These are phyloP conservation scores for Maudiozyma pseudohumilis DNA, from an alignment of 805 yeast species.

Conservation along the genomic window DNA sequence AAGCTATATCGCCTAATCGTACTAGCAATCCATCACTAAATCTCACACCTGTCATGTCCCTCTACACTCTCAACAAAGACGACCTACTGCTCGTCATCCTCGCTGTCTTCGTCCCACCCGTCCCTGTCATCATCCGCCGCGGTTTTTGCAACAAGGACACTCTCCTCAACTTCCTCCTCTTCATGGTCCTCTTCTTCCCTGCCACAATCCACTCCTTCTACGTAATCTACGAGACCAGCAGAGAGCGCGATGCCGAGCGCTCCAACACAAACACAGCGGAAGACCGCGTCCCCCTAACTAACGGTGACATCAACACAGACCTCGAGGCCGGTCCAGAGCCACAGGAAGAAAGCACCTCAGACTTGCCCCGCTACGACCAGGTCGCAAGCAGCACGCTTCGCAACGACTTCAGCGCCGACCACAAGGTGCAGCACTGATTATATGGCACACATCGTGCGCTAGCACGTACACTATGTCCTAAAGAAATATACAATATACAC, in stretches of 20 bases:
- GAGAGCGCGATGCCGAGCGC: conserved; percentile 11
- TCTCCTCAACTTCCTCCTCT: conserved; percentile 14
- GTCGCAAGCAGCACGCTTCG: conserved; percentile 6
- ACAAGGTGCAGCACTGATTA: conserved; percentile 15
- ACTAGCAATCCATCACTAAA: no score
- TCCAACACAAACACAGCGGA: conserved; percentile 1
- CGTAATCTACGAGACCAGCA: conserved; percentile 19
- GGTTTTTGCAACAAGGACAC: conserved; percentile 18
- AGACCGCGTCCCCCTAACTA: conserved; percentile 7
- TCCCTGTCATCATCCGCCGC: conserved; percentile 15
- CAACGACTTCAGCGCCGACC: conserved; percentile 9
- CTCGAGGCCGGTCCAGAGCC: conserved; percentile 6
- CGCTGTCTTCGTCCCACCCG: conserved; percentile 19
- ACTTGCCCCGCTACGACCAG: conserved; percentile 16
- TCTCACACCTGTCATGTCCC: no score
- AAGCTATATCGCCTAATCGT: no score
- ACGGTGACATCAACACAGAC: conserved; percentile 13
- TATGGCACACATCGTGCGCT: no score
- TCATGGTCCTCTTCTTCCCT: conserved; percentile 17
- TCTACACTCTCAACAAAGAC: conserved; percentile 16
- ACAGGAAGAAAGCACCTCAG: neutral
- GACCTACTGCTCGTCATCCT: conserved; percentile 15
- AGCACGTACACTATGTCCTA: no score
- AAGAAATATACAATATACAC: no score
- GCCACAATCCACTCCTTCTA: conserved; percentile 21